phyloP scores from a whole-genome alignment of 2,329 filamentous ascomycete genomes.

The Aspergillus ochraceus region DNA sequence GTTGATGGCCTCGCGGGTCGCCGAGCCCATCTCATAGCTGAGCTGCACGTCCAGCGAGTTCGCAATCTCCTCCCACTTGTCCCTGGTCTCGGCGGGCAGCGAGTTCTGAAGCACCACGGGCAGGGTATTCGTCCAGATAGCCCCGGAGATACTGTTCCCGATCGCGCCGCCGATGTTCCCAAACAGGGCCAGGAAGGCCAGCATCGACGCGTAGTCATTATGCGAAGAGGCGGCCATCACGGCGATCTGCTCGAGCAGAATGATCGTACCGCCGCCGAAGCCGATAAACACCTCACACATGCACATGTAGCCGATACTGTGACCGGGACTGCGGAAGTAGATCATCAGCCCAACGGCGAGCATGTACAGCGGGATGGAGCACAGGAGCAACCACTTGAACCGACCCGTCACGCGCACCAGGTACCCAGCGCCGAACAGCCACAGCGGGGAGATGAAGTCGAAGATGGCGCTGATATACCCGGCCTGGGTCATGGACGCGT shows the following conservation, averaged over 20 bases:
- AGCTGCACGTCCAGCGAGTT: conserved; percentile 15
- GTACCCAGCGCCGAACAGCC: conserved; percentile 54
- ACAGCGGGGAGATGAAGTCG: conserved; percentile 55
- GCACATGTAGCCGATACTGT: conserved; percentile 51
- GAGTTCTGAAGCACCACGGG: conserved; percentile 40
- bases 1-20: conserved; percentile 43
- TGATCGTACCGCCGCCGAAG: conserved; percentile 52
- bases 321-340: conserved; percentile 49
- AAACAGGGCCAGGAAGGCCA: conserved; percentile 46
- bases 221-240: conserved; percentile 54
- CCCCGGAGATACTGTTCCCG: conserved; percentile 31
- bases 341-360: conserved; percentile 54
- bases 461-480: conserved; percentile 50
- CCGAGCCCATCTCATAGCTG: conserved; percentile 38
- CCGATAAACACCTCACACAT: conserved; percentile 58
- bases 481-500: conserved; percentile 30
- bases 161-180: conserved; percentile 34
- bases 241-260: conserved; percentile 55
- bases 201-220: conserved; percentile 52
- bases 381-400: conserved; percentile 52
- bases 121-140: conserved; percentile 36
- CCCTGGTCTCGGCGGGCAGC: conserved; percentile 23
- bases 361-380: conserved; percentile 51
- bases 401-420: conserved; percentile 49
- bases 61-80: conserved; percentile 11